Base-by-base conservation (phyloP, 2,329 filamentous ascomycete genomes). In the Fusarium praegraminearum region DNA sequence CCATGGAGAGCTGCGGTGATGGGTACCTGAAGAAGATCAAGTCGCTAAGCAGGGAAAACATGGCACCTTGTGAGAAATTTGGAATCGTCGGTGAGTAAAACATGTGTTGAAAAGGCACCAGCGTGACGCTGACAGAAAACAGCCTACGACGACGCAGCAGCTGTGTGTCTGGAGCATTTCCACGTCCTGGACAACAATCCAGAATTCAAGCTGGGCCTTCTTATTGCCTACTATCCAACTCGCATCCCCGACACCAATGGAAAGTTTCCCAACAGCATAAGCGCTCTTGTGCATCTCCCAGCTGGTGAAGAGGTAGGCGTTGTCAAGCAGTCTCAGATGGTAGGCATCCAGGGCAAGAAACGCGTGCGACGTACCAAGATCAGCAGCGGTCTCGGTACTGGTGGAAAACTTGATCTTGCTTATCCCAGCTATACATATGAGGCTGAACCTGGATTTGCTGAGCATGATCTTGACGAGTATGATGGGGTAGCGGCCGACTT, bases 381-480 rank as follows among this genome's bases (percentile, higher is more conserved):
- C 4, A 76, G 79, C 20, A 69, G 73, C 0, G 82, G 81, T 5
- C 63, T 79, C 0, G 82, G 83, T 1, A 73, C 77, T 0, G 82
- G 82, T 0, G 78, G 79, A 6, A 75, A 72, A 8, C 62, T 81
- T 38, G 68, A 75, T 12, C 70, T 80, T 2, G 80, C 77, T 0
- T 84, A 82, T 44, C 78, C 78, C 0, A 77, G 78, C 20, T 84
- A 83, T 44, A 76, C 78, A 1, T 84, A 84, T 51, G 65, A 80
- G 11, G 81, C 86, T 79, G 80, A 87, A 52, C 80, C 87, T 0
- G 92, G 92, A 0, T 94, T 94, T 67, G 91, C 91, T 0, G 91
- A 94, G 78, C 84, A 85, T 22, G 88, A 93, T 58, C 77, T 92
- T 33, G 89, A 91, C 4, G 87, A 91, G 69, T 93, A 89, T 71